phyloP scores from a whole-genome alignment of 2,329 filamentous ascomycete species.

The Phialophora macrospora region DNA sequence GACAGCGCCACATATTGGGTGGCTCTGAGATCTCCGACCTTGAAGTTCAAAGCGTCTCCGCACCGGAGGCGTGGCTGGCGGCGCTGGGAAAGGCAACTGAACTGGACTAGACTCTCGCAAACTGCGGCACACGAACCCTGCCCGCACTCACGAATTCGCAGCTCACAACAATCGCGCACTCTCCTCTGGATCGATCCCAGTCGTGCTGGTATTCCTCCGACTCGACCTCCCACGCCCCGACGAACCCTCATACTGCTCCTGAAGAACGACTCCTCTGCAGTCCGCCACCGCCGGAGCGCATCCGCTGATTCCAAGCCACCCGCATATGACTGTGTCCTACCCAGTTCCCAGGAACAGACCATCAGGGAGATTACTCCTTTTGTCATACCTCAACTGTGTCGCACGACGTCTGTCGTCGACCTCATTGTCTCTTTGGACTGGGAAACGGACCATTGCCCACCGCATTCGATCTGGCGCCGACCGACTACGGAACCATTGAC shows the following conservation, averaged over 20 bases:
- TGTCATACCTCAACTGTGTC: constrained; percentile 32
- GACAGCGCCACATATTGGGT: constrained; percentile 25
- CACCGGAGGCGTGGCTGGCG: constrained; percentile 18
- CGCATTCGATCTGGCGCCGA: constrained; percentile 23
- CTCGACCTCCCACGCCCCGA: neutral
- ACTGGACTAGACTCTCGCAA: neutral
- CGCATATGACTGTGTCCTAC: constrained; percentile 14
- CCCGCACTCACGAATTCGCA: constrained; percentile 4
- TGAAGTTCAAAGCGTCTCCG: constrained; percentile 18
- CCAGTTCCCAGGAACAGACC: neutral
- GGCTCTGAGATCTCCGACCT: constrained; percentile 3
- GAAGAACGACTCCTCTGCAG: neutral
- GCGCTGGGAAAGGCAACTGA: neutral
- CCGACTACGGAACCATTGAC: constrained; percentile 17
- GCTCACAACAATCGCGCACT: constrained; percentile 4
- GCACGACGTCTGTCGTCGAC: constrained; percentile 22
- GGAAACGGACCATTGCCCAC: constrained; percentile 5
- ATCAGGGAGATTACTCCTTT: constrained; percentile 21
- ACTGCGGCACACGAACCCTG: constrained; percentile 5
- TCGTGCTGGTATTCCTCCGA: neutral
- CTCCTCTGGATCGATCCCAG: neutral
- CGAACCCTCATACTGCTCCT: constrained; percentile 10
- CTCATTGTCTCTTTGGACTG: constrained; percentile 9
- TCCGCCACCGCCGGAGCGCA: constrained; percentile 10
- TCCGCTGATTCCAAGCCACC: constrained; percentile 11